Evolutionary conservation across 1,284 basidiomycete genomes (phyloP).

Genomic region (Boletellus sp.): DNA sequence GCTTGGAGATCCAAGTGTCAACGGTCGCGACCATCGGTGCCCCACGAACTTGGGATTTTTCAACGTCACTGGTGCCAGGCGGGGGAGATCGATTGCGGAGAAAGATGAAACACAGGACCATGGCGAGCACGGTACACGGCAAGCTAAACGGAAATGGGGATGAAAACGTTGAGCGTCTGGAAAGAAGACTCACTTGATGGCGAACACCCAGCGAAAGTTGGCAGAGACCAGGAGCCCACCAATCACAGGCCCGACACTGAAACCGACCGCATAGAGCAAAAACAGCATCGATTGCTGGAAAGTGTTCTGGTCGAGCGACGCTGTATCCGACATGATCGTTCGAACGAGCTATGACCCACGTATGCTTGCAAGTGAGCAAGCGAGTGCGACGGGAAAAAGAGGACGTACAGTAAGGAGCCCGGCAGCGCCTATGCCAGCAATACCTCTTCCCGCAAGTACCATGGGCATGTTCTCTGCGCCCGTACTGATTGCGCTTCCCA

Average conservation of each 20-base stretch:
- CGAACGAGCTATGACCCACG: constrained; percentile 36
- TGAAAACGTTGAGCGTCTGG: background rate
- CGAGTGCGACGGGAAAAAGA: background rate
- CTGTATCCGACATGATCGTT: constrained; percentile 44
- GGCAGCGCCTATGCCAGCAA: constrained; percentile 49
- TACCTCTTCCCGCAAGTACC: constrained; percentile 45
- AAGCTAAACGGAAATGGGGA: constrained; percentile 7
- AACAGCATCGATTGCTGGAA: constrained; percentile 41
- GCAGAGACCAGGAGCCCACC: constrained; percentile 41
- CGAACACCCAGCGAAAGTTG: constrained; percentile 52
- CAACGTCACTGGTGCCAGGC: constrained; percentile 23
- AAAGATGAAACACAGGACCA: constrained; percentile 41
- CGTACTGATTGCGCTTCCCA: constrained; percentile 47
- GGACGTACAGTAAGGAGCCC: constrained; percentile 43
- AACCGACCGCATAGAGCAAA: constrained; percentile 44
- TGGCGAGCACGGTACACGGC: constrained; percentile 32
- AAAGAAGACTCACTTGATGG: constrained; percentile 42
- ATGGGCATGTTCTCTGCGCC: constrained; percentile 44
- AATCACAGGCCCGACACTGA: constrained; percentile 43
- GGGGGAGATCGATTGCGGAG: constrained; percentile 32
- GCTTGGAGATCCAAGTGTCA: constrained; percentile 30
- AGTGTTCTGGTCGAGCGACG: constrained; percentile 42
- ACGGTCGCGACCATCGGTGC: background rate
- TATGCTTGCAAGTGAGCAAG: background rate
- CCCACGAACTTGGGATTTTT: constrained; percentile 10